Conservation (phyloP, 495 filamentous ascomycete species). For the Aspergillus campestris region DNA sequence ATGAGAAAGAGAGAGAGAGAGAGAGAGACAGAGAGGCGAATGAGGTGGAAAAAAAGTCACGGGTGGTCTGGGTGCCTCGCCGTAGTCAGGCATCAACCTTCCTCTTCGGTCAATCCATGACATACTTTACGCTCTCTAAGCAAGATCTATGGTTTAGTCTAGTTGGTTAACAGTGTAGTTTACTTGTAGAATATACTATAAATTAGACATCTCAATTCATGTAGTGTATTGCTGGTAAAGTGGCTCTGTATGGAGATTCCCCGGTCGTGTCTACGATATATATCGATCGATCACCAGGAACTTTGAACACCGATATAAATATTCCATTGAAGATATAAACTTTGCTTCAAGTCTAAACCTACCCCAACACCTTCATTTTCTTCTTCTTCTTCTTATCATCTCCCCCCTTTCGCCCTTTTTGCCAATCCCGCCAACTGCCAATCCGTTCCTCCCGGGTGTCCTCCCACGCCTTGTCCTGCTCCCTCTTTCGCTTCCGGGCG, state of each 20-base stretch:
- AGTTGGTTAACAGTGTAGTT: too few species aligned
- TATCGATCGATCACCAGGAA: not conserved
- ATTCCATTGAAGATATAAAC: not conserved
- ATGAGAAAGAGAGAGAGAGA: not conserved
- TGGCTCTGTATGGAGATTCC: not conserved
- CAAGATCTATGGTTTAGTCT: too few species aligned
- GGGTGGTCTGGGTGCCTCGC: not conserved
- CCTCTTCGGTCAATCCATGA: not conserved
- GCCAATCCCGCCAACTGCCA: conserved; percentile 88
- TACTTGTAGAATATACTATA: too few species aligned
- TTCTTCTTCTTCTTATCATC: conserved; percentile 70
- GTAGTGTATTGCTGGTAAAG: too few species aligned
- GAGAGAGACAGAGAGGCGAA: not conserved
- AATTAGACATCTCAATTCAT: too few species aligned
- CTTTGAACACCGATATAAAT: not conserved
- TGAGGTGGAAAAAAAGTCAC: not conserved
- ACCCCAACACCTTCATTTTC: conserved; percentile 83
- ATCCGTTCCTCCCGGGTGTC: conserved; percentile 84
- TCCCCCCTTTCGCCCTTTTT: conserved; percentile 51
- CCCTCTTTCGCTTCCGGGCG: conserved; percentile 81
- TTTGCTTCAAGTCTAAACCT: not conserved
- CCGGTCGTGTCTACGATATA: not conserved
- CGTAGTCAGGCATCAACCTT: not conserved
- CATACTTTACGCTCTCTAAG: too few species aligned
- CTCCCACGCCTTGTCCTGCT: conserved; percentile 92